Evolutionary conservation across 2,329 filamentous ascomycete genomes (phyloP).

Genomic region (Colletotrichum incanum): DNA sequence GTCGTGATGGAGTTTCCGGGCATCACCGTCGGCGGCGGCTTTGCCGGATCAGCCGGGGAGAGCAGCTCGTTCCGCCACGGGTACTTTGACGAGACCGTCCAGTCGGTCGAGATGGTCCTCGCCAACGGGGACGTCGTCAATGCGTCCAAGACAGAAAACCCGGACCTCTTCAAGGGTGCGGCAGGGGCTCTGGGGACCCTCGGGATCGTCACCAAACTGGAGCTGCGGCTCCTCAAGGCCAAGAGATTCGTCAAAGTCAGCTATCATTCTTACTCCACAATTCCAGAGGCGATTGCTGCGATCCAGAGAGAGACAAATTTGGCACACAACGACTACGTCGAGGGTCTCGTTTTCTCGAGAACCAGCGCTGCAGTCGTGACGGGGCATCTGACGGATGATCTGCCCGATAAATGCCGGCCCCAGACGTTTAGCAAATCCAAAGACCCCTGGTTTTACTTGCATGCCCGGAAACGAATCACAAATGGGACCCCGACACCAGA

Average conservation of each 20-base stretch:
- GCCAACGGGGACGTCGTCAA: conserved; percentile 71
- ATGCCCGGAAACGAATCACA: conserved; percentile 58
- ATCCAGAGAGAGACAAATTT: conserved; percentile 61
- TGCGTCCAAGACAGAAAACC: conserved; percentile 68
- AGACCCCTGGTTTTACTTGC: conserved; percentile 84
- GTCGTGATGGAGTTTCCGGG: conserved; percentile 82
- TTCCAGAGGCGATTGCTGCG: conserved; percentile 56
- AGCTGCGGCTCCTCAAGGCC: conserved; percentile 71
- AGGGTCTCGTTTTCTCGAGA: conserved; percentile 76
- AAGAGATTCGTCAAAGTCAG: conserved; percentile 70
- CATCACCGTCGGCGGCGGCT: conserved; percentile 80
- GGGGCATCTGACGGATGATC: conserved; percentile 68
- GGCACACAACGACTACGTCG: conserved; percentile 74
- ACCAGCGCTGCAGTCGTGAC: conserved; percentile 72
- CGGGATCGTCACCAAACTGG: conserved; percentile 76
- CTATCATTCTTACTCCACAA: conserved; percentile 64
- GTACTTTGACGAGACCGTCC: conserved; percentile 75
- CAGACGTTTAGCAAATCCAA: conserved; percentile 68
- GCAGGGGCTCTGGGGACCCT: conserved; percentile 78
- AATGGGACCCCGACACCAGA: conserved; percentile 58
- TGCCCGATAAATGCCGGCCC: conserved; percentile 53
- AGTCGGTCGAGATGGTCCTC: conserved; percentile 76
- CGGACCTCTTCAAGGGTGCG: conserved; percentile 76
- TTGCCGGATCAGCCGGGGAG: conserved; percentile 77
- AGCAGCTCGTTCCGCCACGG: conserved; percentile 79